Evolutionary conservation across 2,329 filamentous ascomycete genomes (phyloP).

Genomic region (Calonectria multiphialidica): DNA sequence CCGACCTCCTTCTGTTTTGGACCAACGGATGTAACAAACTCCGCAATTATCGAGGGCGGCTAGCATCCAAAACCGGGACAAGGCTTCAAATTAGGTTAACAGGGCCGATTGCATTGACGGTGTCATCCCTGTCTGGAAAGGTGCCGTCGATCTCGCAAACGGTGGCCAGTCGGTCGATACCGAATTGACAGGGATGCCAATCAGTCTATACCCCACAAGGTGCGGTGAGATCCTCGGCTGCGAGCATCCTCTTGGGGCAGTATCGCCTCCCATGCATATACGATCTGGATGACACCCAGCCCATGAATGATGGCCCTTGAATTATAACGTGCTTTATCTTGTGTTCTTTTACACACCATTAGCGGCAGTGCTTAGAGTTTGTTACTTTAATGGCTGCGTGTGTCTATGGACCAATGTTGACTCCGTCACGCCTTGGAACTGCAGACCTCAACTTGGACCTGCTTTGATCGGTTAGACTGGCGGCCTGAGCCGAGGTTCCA

Average conservation of each 20-base stretch:
- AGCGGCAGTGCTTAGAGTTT: neutral
- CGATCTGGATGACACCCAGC: neutral
- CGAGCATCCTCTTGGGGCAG: neutral
- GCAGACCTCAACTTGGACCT: neutral
- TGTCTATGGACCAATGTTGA: neutral
- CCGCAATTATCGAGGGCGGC: slow-evolving; percentile 1
- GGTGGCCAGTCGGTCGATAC: slow-evolving; percentile 1
- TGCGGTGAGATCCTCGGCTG: slow-evolving; percentile 1
- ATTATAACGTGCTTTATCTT: neutral
- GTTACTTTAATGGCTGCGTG: neutral
- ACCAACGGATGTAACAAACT: neutral
- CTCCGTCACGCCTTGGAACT: neutral
- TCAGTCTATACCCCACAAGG: slow-evolving; percentile 12
- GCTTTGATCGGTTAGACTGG: neutral
- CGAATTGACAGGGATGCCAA: neutral
- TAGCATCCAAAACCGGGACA: slow-evolving; percentile 2
- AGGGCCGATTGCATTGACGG: slow-evolving; percentile 9
- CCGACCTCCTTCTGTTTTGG: slow-evolving; percentile 20
- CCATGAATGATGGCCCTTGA: neutral
- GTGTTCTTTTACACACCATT: neutral
- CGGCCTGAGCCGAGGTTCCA: neutral
- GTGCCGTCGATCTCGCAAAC: neutral
- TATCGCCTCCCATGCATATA: slow-evolving; percentile 7
- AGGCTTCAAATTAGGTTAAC: slow-evolving; percentile 11
- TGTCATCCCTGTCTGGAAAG: slow-evolving; percentile 8